Evolutionary conservation across 805 yeast genomes (phyloP).

Genomic region (Trichomonascus vanleenenianus): DNA sequence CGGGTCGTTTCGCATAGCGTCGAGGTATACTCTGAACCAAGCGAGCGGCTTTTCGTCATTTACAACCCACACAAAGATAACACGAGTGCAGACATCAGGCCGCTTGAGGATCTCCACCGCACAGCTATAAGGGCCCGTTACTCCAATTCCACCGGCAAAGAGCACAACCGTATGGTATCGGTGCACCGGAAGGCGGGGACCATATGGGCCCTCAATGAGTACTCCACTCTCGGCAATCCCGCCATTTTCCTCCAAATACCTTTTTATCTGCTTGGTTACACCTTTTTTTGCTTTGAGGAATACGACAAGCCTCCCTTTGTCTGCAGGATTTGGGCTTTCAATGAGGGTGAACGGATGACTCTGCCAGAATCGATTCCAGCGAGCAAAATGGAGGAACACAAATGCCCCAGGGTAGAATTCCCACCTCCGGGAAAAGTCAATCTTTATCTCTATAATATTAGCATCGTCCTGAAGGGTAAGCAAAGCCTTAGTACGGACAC

Average conservation of each 20-base stretch:
- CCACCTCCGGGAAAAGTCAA: conserved; percentile 38
- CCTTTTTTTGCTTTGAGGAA: conserved; percentile 15
- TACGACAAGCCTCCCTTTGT: conserved; percentile 11
- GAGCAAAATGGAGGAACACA: conserved; percentile 49
- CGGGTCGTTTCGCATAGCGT: no score
- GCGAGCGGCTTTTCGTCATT: no score
- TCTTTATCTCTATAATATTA: conserved; percentile 18
- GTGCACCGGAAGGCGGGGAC: conserved; percentile 34
- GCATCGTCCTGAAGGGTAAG: conserved; percentile 2
- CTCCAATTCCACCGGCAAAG: conserved; percentile 56
- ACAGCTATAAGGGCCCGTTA: conserved; percentile 44
- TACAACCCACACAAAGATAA: no score
- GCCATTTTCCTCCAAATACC: neutral
- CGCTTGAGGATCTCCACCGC: conserved; percentile 23
- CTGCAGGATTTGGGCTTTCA: conserved; percentile 7
- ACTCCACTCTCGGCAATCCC: neutral
- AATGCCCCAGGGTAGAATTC: conserved; percentile 47
- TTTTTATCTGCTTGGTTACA: conserved; percentile 11
- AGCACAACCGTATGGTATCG: conserved; percentile 34
- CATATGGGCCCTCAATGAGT: conserved; percentile 57
- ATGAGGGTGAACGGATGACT: conserved; percentile 61
- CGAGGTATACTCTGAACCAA: no score
- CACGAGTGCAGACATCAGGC: no score
- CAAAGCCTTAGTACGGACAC: conserved; percentile 31
- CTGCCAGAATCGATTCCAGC: conserved; percentile 52